Conservation (phyloP, 2,329 filamentous ascomycete genomes). For the Ophiostoma angusticollis region DNA sequence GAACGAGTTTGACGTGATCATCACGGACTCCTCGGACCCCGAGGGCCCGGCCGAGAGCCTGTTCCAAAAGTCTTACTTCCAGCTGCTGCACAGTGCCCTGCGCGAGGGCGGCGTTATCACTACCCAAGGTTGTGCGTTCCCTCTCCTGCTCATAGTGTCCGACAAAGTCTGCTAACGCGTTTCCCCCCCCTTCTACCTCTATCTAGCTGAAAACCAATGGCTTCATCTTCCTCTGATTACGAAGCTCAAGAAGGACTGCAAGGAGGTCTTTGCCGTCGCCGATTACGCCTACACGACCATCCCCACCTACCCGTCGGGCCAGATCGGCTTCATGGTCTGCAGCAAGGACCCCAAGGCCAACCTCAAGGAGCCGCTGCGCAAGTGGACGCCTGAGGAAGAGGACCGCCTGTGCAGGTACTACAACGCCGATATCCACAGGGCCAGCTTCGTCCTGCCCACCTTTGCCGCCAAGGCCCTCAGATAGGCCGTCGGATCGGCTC, state of each 20-base stretch:
- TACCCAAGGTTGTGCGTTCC: constrained; percentile 98
- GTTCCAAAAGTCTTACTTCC: constrained; percentile 98
- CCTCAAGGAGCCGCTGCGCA: constrained; percentile 72
- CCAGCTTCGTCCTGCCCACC: constrained; percentile 82
- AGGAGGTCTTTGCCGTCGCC: constrained; percentile 90
- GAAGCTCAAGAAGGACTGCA: constrained; percentile 92
- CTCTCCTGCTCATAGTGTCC: constrained; percentile 11
- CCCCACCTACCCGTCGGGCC: constrained; percentile 94
- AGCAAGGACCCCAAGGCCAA: constrained; percentile 81
- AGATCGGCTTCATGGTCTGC: constrained; percentile 99
- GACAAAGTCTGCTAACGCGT: constrained; percentile 5
- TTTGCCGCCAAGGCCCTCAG: constrained; percentile 72
- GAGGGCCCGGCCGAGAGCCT: constrained; percentile 92
- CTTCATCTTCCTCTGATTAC: constrained; percentile 89
- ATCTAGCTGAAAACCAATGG: constrained; percentile 94
- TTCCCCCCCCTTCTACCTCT: constrained; percentile 7
- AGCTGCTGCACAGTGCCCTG: constrained; percentile 81
- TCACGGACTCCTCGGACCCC: constrained; percentile 95
- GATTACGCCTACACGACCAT: constrained; percentile 99
- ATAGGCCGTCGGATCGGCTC: constrained; percentile 23
- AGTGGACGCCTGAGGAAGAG: constrained; percentile 78
- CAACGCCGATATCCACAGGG: constrained; percentile 92
- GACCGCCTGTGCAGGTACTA: constrained; percentile 91
- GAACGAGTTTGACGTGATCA: constrained; percentile 98
- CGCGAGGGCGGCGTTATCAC: constrained; percentile 95